Conservation (phyloP, 1,139 yeast species). For the Candida gigantensis region DNA sequence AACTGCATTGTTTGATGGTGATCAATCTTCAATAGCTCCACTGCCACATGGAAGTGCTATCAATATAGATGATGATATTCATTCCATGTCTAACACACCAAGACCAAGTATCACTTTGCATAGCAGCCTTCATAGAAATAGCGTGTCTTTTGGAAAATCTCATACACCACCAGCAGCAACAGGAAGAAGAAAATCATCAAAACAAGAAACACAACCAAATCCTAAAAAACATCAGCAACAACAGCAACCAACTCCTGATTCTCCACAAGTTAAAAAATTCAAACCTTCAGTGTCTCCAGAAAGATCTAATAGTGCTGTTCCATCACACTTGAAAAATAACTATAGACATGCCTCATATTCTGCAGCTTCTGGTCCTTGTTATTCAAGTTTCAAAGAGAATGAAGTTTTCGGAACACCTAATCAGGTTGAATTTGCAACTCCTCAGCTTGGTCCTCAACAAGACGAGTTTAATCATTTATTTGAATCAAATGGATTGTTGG, state of each 20-base stretch:
- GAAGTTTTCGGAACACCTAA: slow-evolving; percentile 43
- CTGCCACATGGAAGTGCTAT: slow-evolving; percentile 10
- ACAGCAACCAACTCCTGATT: slow-evolving; percentile 12
- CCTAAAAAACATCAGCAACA: slow-evolving; percentile 1
- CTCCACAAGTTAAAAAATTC: slow-evolving; percentile 14
- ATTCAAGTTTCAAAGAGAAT: slow-evolving; percentile 53
- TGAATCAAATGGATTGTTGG: slow-evolving; percentile 28
- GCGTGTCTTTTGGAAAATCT: slow-evolving; percentile 12
- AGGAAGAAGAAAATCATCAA: neutral
- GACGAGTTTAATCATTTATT: slow-evolving; percentile 21
- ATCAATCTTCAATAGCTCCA: slow-evolving; percentile 4
- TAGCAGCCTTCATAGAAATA: slow-evolving; percentile 14
- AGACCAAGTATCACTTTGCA: slow-evolving; percentile 16
- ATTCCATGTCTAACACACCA: slow-evolving; percentile 13
- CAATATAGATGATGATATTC: slow-evolving; percentile 2
- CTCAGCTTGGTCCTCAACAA: slow-evolving; percentile 53
- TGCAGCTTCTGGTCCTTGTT: slow-evolving; percentile 74
- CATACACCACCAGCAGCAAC: slow-evolving; percentile 7
- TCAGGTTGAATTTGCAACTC: slow-evolving; percentile 79
- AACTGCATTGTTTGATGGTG: slow-evolving; percentile 22
- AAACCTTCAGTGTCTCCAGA: slow-evolving; percentile 7
- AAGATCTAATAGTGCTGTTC: slow-evolving; percentile 4
- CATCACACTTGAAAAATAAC: slow-evolving; percentile 14
- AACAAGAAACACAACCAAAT: neutral
- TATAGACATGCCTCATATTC: slow-evolving; percentile 76